A percentile compares a stretch with the other conserved stretches of the same genome.
phyloP scores from a whole-genome alignment of 345 rosid species.

The Euphorbia pulcherrima region DNA sequence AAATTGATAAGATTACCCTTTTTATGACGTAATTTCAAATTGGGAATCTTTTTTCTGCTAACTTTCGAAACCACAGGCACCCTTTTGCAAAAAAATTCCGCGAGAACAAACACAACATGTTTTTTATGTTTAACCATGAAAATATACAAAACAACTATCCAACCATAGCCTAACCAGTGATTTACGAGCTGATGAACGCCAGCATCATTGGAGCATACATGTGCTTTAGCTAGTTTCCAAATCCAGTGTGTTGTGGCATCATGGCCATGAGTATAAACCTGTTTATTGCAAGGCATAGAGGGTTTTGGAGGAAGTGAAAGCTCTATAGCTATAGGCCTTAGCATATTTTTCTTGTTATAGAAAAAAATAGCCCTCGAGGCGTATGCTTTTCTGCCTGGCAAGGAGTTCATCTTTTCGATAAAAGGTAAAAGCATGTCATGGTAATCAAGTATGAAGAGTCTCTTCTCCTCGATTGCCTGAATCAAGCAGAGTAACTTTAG shows the following conservation, averaged over 20 bases:
- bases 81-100: no score
- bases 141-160: neutral
- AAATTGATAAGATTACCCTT: no score
- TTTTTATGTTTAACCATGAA: no score
- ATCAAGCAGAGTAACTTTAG: no score
- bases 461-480: conserved; percentile 81
- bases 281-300: conserved; percentile 47
- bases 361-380: conserved; percentile 80
- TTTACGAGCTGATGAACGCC: conserved; percentile 92
- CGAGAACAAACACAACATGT: no score
- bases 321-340: conserved; percentile 80
- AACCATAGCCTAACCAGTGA: conserved; percentile 59
- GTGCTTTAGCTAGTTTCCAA: conserved; percentile 96
- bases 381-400: conserved; percentile 69
- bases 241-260: conserved; percentile 84
- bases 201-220: conserved; percentile 79
- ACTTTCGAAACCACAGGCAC: no score
- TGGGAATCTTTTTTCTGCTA: no score
- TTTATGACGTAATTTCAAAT: no score
- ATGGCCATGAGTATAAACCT: conserved; percentile 64
- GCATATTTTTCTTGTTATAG: conserved; percentile 35
- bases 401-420: conserved; percentile 59
- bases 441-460: conserved; percentile 74
- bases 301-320: conserved; percentile 70
- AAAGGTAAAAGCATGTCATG: conserved; percentile 89